Conservation (phyloP, 371 early-diverging fungal genomes). For the Syncephalastrum monosporum region DNA sequence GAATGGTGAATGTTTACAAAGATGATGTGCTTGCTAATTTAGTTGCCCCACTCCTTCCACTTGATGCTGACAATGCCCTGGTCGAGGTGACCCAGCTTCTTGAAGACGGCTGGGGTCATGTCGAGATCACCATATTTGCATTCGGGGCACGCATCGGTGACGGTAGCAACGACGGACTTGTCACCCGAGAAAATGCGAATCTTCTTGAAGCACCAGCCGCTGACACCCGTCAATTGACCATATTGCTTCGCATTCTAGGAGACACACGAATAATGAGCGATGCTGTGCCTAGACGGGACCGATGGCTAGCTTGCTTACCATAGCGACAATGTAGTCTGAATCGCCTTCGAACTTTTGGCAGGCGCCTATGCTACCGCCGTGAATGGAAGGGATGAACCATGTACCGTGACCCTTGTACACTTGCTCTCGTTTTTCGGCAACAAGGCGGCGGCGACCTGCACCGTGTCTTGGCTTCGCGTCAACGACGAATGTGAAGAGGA, state of each 20-base stretch:
- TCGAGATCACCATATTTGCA: conserved; percentile 26
- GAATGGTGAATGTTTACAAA: too few species aligned
- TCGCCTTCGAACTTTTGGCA: conserved; percentile 28
- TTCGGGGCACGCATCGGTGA: conserved; percentile 37
- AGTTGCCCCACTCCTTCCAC: conserved; percentile 18
- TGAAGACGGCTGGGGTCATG: conserved; percentile 23
- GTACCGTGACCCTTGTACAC: conserved; percentile 20
- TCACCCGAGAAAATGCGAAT: conserved; percentile 15
- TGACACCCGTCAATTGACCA: conserved; percentile 17
- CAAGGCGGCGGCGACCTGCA: conserved; percentile 5
- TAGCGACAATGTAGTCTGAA: conserved; percentile 24
- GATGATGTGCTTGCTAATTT: too few species aligned
- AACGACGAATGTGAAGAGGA: conserved; percentile 5
- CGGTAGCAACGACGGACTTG: conserved; percentile 20
- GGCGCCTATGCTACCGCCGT: conserved; percentile 27
- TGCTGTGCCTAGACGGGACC: background rate
- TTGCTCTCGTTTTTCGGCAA: background rate
- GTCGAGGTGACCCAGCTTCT: conserved; percentile 14
- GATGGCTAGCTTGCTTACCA: conserved; percentile 13
- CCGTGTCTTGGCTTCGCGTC: conserved; percentile 3
- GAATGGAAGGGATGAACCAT: conserved; percentile 28
- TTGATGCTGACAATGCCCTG: conserved; percentile 24
- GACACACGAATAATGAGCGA: background rate
- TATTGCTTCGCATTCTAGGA: conserved; percentile 23
- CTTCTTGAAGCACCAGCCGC: conserved; percentile 31